Conservation (phyloP, 441 rosid genomes). For the Adansonia grandidieri region DNA sequence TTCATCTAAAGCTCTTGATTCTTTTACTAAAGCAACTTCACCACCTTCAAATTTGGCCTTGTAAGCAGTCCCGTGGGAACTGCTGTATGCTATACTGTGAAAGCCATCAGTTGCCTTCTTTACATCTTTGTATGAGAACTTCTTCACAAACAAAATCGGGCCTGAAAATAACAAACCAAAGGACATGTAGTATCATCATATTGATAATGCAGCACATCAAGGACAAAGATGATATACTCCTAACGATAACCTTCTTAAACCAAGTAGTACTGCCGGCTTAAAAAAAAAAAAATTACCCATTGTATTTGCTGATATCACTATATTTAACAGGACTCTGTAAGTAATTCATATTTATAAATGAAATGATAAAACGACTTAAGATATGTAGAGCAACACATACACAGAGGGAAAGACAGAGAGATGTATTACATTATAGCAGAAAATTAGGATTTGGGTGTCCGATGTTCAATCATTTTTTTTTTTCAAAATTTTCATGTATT, state of each 20-base stretch:
- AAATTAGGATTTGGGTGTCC: too few relatives aligned
- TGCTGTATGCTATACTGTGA: constrained; percentile 58
- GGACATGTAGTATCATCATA: background rate
- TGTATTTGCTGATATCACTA: background rate
- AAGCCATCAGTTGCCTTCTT: constrained; percentile 77
- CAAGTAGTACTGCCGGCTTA: background rate
- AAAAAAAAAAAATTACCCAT: background rate
- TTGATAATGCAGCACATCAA: background rate
- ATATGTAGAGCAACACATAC: background rate
- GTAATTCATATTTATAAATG: background rate
- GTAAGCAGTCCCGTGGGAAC: constrained; percentile 65
- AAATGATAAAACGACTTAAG: background rate
- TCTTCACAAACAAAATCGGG: constrained; percentile 41
- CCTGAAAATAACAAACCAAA: constrained; percentile 32
- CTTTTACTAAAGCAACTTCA: constrained; percentile 23
- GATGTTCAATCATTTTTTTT: too few relatives aligned
- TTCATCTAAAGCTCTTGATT: constrained; percentile 28
- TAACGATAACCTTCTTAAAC: background rate
- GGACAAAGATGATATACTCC: background rate
- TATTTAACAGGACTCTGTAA: background rate
- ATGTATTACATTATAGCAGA: background rate
- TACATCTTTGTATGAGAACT: constrained; percentile 65
- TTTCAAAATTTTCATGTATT: too few relatives aligned
- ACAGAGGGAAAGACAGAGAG: background rate
- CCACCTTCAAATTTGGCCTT: constrained; percentile 75